phyloP scores from a whole-genome alignment of 2,329 filamentous ascomycete genomes.

The Pleurostoma richardsiae region DNA sequence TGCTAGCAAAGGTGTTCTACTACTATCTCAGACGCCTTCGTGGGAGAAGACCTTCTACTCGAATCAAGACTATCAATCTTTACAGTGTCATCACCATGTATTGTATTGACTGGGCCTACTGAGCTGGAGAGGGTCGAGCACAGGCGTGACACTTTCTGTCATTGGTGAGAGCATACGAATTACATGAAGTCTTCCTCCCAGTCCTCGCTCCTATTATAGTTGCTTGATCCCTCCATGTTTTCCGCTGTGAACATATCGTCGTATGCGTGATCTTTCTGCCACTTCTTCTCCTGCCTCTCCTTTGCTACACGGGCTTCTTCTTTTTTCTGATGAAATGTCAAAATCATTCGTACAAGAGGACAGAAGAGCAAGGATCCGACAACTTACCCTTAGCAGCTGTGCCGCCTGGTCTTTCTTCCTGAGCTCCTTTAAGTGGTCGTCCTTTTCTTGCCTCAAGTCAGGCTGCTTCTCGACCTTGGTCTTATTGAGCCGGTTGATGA shows the following conservation, averaged over 20 bases:
- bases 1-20: too few relatives aligned
- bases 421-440: constrained; percentile 67
- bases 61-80: too few relatives aligned
- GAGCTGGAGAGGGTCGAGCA: not conserved
- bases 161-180: constrained; percentile 10
- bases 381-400: constrained; percentile 55
- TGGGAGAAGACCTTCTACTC: too few relatives aligned
- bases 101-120: too few relatives aligned
- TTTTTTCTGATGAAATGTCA: constrained; percentile 52
- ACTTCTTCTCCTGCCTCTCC: constrained; percentile 85
- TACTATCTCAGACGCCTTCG: too few relatives aligned
- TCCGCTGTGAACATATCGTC: constrained; percentile 87
- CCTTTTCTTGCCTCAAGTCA: constrained; percentile 76
- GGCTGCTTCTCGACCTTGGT: constrained; percentile 86
- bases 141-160: not conserved
- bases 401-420: constrained; percentile 65
- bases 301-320: constrained; percentile 69
- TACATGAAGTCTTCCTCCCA: constrained; percentile 95
- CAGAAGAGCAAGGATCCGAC: not conserved
- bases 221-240: constrained; percentile 70
- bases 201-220: constrained; percentile 73
- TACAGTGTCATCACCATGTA: too few relatives aligned
- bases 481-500: constrained; percentile 98
- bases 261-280: constrained; percentile 96
- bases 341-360: not conserved